Percentiles rank a stretch among this genome's conserved stretches.
Conservation (phyloP, 2,329 filamentous ascomycete species). For the Penicillium sp. region DNA sequence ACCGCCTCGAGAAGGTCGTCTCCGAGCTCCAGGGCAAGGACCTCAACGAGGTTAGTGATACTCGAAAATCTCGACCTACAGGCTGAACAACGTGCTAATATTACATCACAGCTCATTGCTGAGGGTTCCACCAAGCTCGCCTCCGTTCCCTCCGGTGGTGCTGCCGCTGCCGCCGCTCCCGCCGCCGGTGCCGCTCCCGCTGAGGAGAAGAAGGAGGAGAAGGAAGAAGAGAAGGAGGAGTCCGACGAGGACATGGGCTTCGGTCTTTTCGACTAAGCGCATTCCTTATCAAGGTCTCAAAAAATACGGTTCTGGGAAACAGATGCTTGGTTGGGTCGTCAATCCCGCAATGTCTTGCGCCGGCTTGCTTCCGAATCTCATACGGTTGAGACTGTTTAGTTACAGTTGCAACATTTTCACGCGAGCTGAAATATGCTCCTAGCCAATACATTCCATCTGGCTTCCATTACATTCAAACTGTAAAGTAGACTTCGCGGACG, state of each 20-base stretch:
- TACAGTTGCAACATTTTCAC: constrained; percentile 39
- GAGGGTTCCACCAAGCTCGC: constrained; percentile 92
- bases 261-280: constrained; percentile 66
- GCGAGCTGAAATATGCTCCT: constrained; percentile 35
- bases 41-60: constrained; percentile 78
- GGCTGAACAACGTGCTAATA: constrained; percentile 17
- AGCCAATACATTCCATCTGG: constrained; percentile 40
- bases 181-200: constrained; percentile 70
- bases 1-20: constrained; percentile 83
- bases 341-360: constrained; percentile 30
- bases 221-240: constrained; percentile 53
- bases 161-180: constrained; percentile 59
- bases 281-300: constrained; percentile 29
- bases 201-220: constrained; percentile 79
- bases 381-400: constrained; percentile 35
- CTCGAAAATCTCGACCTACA: not conserved
- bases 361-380: constrained; percentile 31
- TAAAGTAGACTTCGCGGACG: not conserved
- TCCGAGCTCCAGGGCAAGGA: constrained; percentile 68
- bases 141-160: constrained; percentile 92
- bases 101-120: constrained; percentile 71
- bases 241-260: constrained; percentile 74
- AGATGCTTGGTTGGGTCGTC: constrained; percentile 36
- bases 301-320: constrained; percentile 68
- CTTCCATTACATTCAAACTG: constrained; percentile 20